Conservation (phyloP, 345 rosid genomes). For the Noccaea caerulescens region DNA sequence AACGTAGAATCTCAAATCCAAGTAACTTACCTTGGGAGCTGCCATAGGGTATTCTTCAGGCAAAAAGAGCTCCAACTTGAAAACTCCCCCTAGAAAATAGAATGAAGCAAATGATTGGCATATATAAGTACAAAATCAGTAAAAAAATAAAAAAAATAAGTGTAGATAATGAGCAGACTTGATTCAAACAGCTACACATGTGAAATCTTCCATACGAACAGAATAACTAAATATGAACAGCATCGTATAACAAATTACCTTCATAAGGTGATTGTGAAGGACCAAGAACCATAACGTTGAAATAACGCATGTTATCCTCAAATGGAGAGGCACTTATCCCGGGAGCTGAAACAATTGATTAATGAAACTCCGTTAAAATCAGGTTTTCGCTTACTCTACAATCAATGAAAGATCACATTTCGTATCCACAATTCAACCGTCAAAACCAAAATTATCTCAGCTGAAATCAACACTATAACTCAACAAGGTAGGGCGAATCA, state of each 20-base stretch:
- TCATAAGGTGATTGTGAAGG: slow-evolving; percentile 96
- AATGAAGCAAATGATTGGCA: slow-evolving; percentile 31
- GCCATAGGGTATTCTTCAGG: slow-evolving; percentile 99
- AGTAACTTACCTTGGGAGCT: slow-evolving; percentile 83
- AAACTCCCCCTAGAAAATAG: slow-evolving; percentile 76
- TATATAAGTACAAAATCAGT: slow-evolving; percentile 2
- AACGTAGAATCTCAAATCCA: not conserved
- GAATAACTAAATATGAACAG: not conserved
- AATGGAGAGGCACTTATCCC: slow-evolving; percentile 98
- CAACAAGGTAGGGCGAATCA: not conserved
- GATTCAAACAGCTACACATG: not conserved
- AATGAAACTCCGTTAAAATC: slow-evolving; percentile 11
- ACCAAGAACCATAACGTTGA: slow-evolving; percentile 97
- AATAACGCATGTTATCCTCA: slow-evolving; percentile 94
- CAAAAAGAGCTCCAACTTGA: slow-evolving; percentile 97
- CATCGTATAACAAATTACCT: slow-evolving; percentile 54
- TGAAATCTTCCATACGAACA: not conserved
- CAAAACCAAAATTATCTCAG: not conserved
- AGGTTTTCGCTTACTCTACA: not conserved
- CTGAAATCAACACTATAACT: slow-evolving; percentile 8
- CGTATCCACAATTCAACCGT: slow-evolving; percentile 3
- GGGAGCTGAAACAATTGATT: slow-evolving; percentile 66
- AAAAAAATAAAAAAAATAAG: not conserved
- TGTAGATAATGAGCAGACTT: not conserved
- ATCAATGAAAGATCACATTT: slow-evolving; percentile 22